Percentiles rank a stretch among this genome's conserved stretches.
These are phyloP conservation scores for Thielaviopsis euricoi DNA, from an alignment of 2,329 filamentous ascomycete species.

Conservation along the genomic window DNA sequence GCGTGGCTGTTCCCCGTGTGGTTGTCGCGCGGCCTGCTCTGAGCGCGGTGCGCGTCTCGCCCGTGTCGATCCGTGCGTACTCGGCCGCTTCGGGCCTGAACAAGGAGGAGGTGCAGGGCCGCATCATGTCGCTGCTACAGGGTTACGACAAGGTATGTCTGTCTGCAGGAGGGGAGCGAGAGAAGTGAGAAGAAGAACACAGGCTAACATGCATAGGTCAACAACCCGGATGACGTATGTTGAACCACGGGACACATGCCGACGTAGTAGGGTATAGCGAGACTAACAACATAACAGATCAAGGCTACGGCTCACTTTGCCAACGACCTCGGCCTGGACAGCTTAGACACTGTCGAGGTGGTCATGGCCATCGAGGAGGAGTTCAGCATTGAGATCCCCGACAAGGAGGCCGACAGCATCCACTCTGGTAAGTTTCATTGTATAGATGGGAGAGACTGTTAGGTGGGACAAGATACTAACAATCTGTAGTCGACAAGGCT, in stretches of 20 bases:
- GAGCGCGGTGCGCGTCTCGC: constrained; percentile 26
- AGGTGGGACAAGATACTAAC: neutral
- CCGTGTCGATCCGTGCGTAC: constrained; percentile 67
- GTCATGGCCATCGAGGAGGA: constrained; percentile 99
- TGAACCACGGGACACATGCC: neutral
- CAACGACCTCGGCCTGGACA: constrained; percentile 94
- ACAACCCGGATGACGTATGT: constrained; percentile 46
- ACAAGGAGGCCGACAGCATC: constrained; percentile 89
- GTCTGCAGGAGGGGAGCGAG: neutral
- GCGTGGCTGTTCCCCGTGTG: neutral
- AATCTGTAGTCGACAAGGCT: constrained; percentile 64
- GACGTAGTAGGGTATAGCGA: too few species aligned
- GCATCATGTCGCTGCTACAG: constrained; percentile 82
- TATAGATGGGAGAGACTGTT: neutral
- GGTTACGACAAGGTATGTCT: constrained; percentile 74
- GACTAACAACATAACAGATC: constrained; percentile 42
- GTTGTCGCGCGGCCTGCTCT: constrained; percentile 37
- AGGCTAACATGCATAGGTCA: constrained; percentile 35
- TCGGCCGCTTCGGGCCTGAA: constrained; percentile 63
- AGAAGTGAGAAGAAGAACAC: neutral
- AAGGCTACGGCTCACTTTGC: constrained; percentile 74
- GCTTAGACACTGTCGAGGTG: constrained; percentile 95
- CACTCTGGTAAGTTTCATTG: constrained; percentile 64
- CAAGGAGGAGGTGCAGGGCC: constrained; percentile 73
- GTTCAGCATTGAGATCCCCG: constrained; percentile 87